phyloP scores from a whole-genome alignment of 202 grass and related monocot species.

The Hordeum pubiflorum region DNA sequence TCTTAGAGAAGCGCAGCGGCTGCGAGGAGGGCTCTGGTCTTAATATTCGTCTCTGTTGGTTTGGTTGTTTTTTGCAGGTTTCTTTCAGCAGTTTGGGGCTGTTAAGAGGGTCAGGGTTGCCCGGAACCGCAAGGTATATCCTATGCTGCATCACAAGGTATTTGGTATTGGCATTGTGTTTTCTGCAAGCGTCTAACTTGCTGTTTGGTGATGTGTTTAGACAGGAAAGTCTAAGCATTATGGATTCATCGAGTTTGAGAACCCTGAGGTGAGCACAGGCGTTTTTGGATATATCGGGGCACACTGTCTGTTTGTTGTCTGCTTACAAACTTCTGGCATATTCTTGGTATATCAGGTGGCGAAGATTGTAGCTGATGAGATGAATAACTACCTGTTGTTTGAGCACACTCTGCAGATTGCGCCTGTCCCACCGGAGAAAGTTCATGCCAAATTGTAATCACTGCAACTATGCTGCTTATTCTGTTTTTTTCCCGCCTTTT shows the following conservation, averaged over 20 bases:
- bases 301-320: background rate
- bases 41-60: background rate
- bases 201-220: constrained; percentile 30
- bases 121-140: constrained; percentile 62
- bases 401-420: constrained; percentile 67
- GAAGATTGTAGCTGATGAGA: constrained; percentile 83
- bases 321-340: background rate
- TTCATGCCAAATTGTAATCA: constrained; percentile 77
- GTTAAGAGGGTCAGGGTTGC: constrained; percentile 75
- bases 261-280: constrained; percentile 48
- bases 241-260: constrained; percentile 89
- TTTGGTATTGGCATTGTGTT: background rate
- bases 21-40: background rate
- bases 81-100: constrained; percentile 85
- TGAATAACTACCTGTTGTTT: constrained; percentile 89
- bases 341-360: constrained; percentile 49
- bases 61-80: constrained; percentile 39
- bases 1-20: background rate
- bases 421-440: constrained; percentile 52
- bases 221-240: constrained; percentile 98
- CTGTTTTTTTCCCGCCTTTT: background rate
- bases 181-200: background rate
- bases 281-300: background rate
- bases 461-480: background rate
- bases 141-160: background rate